Evolutionary conservation across 352 stramenopile species (phyloP).

Genomic region (Phytophthora fragariae): DNA sequence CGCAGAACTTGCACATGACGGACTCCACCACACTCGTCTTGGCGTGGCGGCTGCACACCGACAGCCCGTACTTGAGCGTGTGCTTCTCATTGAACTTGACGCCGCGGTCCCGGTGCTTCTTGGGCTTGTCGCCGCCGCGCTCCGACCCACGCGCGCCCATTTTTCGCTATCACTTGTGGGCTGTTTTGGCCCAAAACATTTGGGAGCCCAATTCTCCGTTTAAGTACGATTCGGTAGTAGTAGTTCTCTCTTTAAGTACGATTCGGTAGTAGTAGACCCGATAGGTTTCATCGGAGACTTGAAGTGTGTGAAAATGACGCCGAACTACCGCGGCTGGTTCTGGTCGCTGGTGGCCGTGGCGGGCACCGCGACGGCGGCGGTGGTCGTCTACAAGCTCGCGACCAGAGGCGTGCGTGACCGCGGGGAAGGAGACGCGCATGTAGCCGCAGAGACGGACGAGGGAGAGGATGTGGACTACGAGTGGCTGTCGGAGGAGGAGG

Average conservation of each 20-base stretch:
- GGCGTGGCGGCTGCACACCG: slow-evolving; percentile 65
- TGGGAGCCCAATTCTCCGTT: too few species aligned
- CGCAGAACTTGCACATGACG: slow-evolving; percentile 83
- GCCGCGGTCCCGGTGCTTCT: slow-evolving; percentile 69
- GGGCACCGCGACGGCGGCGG: slow-evolving; percentile 66
- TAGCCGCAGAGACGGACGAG: slow-evolving; percentile 26
- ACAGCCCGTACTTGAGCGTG: slow-evolving; percentile 73
- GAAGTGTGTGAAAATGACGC: slow-evolving; percentile 33
- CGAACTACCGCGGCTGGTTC: slow-evolving; percentile 62
- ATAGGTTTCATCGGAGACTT: slow-evolving; percentile 4
- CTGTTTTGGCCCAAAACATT: not conserved
- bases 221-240: not conserved
- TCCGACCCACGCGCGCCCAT: slow-evolving; percentile 40
- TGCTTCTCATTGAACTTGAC: slow-evolving; percentile 77
- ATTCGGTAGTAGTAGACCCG: not conserved
- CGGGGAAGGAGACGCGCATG: slow-evolving; percentile 28
- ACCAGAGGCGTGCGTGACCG: slow-evolving; percentile 46
- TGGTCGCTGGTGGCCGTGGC: slow-evolving; percentile 75
- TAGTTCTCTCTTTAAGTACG: not conserved
- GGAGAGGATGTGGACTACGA: slow-evolving; percentile 48
- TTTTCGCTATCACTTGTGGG: not conserved
- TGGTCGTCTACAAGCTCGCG: slow-evolving; percentile 70
- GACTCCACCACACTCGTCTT: slow-evolving; percentile 60
- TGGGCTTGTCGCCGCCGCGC: slow-evolving; percentile 36
- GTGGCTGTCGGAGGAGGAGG: slow-evolving; percentile 53